Base-by-base conservation (phyloP, 495 filamentous ascomycete genomes). In the Penicillium cinerascens region DNA sequence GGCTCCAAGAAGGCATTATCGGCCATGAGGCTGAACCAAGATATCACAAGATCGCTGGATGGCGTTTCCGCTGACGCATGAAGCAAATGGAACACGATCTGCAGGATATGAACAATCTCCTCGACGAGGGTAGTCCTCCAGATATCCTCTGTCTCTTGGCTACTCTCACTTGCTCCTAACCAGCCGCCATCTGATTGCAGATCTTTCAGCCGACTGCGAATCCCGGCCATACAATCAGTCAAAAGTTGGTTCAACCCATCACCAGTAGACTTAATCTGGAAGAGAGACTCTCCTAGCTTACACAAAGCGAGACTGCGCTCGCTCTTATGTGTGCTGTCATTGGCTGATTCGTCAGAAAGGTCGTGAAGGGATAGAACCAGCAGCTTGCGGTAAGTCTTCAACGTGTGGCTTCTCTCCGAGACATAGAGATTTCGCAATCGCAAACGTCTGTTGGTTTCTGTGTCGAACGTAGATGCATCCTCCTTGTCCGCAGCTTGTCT, bases 21-120 rank as follows among this genome's bases (percentile, higher is more conserved):
- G 22, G 65, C 63, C 78, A 92, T 83, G 22, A 95, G 65, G 7
- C 76, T 66, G 47, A 92, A 89, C 92, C 92, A 97, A 47, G 79
- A 71, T 6, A 87, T 65, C 6, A 95, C 60, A 13, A 83, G 67
- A 11, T 75, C 70, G 2, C 81, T 73, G 15, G 81, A 78, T n/a
- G 85, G 79, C 17, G 83, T 65, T 35, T 74, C 74, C 3, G 69
- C 60, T 4, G 74, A 75, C 5, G 77, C 65, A 39, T 88, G 84
- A 41, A 92, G 61, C 21, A 86, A 74, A 38, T 87, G 76, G 51
- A 95, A 89, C 38, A 91, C 65, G 10, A 90, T 70, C 29, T 90
- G 82, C 73, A 95, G 72, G 36, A 86, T 78, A 60, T 91, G 86
- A 33, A 86, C 72, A 17, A 85, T 77, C 62, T 92, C 87, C 26